These are phyloP conservation scores for cucumber (Cucumis sativus) DNA, from an alignment of 306 rosid genomes.

Conservation along the genomic window DNA sequence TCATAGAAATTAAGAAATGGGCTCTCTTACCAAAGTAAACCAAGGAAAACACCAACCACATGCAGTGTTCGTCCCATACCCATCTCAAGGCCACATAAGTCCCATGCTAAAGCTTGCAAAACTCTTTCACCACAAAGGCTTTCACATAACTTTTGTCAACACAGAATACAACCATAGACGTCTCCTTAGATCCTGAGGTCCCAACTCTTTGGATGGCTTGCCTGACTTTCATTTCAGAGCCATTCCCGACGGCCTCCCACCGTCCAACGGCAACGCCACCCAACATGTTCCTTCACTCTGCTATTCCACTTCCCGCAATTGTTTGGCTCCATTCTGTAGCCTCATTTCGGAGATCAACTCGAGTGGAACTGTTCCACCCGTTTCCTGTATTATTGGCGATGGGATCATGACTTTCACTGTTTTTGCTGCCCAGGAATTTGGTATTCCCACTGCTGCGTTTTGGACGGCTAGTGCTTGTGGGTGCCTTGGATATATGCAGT, in stretches of 20 bases:
- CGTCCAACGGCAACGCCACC: neutral
- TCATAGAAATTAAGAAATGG: neutral
- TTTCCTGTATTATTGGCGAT: conserved; percentile 12
- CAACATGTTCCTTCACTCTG: conserved; percentile 10
- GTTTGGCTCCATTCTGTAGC: neutral
- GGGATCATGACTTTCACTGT: conserved; percentile 5
- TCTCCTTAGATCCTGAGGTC: neutral
- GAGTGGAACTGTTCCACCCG: neutral
- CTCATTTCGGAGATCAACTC: conserved; percentile 10
- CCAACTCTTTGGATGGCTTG: conserved; percentile 6
- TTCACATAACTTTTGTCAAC: conserved; percentile 14
- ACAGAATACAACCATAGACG: conserved; percentile 13
- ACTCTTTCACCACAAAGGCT: conserved; percentile 13
- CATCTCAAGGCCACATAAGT: conserved; percentile 17
- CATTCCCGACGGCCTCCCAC: conserved; percentile 21
- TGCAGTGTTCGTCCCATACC: conserved; percentile 12
- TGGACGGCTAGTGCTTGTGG: conserved; percentile 14
- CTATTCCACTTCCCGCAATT: conserved; percentile 6
- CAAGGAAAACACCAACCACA: neutral
- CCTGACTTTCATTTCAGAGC: conserved; percentile 9
- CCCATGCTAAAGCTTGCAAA: conserved; percentile 15
- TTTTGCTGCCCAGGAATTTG: neutral
- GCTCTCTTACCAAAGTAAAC: neutral
- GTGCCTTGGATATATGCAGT: neutral
- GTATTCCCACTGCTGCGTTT: neutral